These are phyloP conservation scores for Rubia yunnanensis DNA, from an alignment of 257 asterid species.

Conservation along the genomic window DNA sequence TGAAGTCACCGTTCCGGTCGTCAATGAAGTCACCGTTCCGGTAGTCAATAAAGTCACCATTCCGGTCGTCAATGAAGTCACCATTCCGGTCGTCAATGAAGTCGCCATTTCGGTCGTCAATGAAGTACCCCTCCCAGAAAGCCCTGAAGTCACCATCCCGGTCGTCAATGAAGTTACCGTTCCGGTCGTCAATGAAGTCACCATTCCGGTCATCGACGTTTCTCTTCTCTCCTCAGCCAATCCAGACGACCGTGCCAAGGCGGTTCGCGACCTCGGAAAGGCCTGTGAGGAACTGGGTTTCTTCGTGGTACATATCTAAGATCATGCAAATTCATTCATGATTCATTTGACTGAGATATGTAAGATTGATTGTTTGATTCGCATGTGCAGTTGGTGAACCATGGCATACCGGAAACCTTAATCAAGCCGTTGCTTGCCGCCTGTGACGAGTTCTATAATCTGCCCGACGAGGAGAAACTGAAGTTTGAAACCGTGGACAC, in stretches of 20 bases:
- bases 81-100: conserved; percentile 25
- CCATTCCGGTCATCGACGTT: conserved; percentile 29
- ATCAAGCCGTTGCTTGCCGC: background rate
- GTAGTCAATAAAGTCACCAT: no score
- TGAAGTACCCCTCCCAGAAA: background rate
- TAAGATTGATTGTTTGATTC: no score
- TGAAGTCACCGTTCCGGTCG: background rate
- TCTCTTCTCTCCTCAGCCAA: conserved; percentile 19
- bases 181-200: conserved; percentile 14
- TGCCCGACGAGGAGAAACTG: background rate
- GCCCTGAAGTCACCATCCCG: conserved; percentile 23
- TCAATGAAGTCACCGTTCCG: background rate
- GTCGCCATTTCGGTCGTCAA: background rate
- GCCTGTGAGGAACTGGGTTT: conserved; percentile 35
- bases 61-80: conserved; percentile 7
- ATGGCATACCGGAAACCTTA: background rate
- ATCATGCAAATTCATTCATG: background rate
- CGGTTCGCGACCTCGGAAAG: conserved; percentile 19
- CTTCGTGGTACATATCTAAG: conserved; percentile 9
- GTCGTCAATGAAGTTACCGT: conserved; percentile 19
- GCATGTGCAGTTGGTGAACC: conserved; percentile 1
- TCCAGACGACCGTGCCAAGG: conserved; percentile 23
- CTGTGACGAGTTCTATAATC: background rate
- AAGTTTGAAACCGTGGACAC: background rate
- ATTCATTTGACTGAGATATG: no score